phyloP scores from a whole-genome alignment of 2,329 filamentous ascomycete genomes.

The Penicillium sp. region DNA sequence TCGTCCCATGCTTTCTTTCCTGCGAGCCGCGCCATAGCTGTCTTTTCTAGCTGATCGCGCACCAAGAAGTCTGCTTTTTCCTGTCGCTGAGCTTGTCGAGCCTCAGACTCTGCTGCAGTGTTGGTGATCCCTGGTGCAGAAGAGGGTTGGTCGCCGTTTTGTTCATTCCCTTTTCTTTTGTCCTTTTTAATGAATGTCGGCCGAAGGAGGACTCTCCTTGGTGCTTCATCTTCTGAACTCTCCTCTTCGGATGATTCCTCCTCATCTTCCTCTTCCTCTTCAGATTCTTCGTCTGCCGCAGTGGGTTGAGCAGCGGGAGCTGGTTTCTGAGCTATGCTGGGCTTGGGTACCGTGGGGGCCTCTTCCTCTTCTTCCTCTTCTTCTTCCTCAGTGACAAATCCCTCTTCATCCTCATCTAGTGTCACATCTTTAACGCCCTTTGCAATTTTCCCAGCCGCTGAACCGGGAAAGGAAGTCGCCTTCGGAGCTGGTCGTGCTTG shows the following conservation, averaged over 20 bases:
- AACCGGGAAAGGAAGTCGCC: conserved; percentile 35
- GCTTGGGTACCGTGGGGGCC: conserved; percentile 16
- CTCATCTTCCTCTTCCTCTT: conserved; percentile 37
- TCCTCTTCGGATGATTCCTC: conserved; percentile 54
- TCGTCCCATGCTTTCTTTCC: conserved; percentile 84
- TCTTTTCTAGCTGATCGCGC: conserved; percentile 81
- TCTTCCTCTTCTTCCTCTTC: conserved; percentile 31
- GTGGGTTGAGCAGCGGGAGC: conserved; percentile 27
- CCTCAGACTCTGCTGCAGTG: conserved; percentile 40
- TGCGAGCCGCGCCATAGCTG: conserved; percentile 68
- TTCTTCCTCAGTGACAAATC: conserved; percentile 58
- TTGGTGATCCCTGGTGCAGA: conserved; percentile 22
- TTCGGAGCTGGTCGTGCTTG: conserved; percentile 47
- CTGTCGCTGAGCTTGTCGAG: conserved; percentile 52
- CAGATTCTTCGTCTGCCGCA: conserved; percentile 39
- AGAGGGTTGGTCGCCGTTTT: conserved; percentile 20
- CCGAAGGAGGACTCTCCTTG: conserved; percentile 55
- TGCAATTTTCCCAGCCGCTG: conserved; percentile 28
- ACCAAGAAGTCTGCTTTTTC: conserved; percentile 74
- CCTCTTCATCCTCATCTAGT: conserved; percentile 51
- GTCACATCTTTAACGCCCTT: conserved; percentile 30
- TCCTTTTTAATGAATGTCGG: conserved; percentile 65
- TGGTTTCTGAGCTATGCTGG: conserved; percentile 17
- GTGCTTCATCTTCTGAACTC: conserved; percentile 55
- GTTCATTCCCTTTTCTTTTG: conserved; percentile 46